Base-by-base conservation (phyloP, 352 stramenopile species). In the Pythium chondricola region DNA sequence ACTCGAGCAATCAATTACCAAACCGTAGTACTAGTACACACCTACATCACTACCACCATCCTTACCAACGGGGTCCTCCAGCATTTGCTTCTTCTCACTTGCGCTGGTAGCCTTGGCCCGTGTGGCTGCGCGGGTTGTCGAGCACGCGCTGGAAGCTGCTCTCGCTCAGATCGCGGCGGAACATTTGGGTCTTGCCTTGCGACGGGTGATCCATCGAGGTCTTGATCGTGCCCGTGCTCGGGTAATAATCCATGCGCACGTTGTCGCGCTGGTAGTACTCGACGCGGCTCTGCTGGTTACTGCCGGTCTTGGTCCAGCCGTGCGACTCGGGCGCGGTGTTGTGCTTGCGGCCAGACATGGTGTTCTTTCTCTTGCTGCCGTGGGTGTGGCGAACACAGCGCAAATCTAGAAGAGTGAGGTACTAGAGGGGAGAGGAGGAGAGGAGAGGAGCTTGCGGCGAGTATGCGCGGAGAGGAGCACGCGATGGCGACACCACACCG, bases 111-210 rank as follows among this genome's bases (percentile, higher is more conserved):
- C 53, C 53, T 18, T 61, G 53, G 25, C 40, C 54, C 40, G 53
- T 62, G 54, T 56, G 54, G 42, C 33, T 45, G 26, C 46, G 45
- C 5, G 54, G 54, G 48, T 62, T 62, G n/a, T 56, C 46, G 21
- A 62, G 47, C 46, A 62, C 54, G 2, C 52, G 47, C 41, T 57
- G 25, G 33, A 57, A 62, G 43, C 46, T 42, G 42, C 37, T 44
- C 46, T 62, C 41, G 31, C 42, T 53, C 26, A 62, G 18, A 37
- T 62, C 54, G 29, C 54, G 47, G 16, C 54, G 47, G 30, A 62
- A 62, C 54, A 52, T 62, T 14, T 62, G 54, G 11, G 54, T 62
- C 54, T 62, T 57, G 54, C 54, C 54, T 20, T 62, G 54, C 21
- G 40, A 32, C 29, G 54, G 54, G 31, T 62, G 46, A 36, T 57